Evolutionary conservation across 75 land plant species (phyloP).

Genomic region (Pinus taeda): DNA sequence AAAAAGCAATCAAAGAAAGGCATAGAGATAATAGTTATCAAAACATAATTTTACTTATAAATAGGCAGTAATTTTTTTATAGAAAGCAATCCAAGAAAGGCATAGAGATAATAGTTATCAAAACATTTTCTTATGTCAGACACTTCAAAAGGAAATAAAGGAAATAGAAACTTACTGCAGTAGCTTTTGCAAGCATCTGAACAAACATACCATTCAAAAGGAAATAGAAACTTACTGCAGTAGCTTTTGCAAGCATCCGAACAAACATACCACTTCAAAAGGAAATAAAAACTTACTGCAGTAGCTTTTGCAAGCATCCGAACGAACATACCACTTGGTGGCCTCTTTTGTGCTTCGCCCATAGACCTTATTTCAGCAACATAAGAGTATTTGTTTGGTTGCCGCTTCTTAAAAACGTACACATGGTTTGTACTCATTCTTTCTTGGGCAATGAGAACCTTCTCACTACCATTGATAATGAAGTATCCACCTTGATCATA

Average conservation of each 20-base stretch:
- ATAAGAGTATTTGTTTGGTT: conserved; percentile 95
- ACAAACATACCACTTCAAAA: conserved; percentile 99
- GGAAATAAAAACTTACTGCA: conserved; percentile 45
- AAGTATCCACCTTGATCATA: conserved; percentile 99
- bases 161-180: conserved; percentile 53
- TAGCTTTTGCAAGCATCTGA: conserved; percentile 92
- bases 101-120: no score
- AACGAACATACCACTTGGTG: conserved; percentile 98
- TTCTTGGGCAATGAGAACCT: conserved; percentile 98
- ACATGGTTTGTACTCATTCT: conserved; percentile 99
- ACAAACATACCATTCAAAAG: conserved; percentile 97
- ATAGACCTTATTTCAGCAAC: conserved; percentile 99
- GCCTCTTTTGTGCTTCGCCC: conserved; percentile 97
- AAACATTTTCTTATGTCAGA: no score
- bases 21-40: no score
- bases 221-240: conserved; percentile 53
- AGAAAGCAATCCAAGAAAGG: no score
- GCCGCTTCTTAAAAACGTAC: conserved; percentile 97
- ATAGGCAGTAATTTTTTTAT: no score
- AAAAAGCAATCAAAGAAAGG: no score
- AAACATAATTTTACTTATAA: no score
- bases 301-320: conserved; percentile 96
- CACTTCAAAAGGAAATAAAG: conserved; percentile 4
- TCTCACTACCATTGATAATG: conserved; percentile 99
- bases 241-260: conserved; percentile 93